Evolutionary conservation across 2,329 filamentous ascomycete genomes (phyloP).

Genomic region (Didymellaceae sp.): DNA sequence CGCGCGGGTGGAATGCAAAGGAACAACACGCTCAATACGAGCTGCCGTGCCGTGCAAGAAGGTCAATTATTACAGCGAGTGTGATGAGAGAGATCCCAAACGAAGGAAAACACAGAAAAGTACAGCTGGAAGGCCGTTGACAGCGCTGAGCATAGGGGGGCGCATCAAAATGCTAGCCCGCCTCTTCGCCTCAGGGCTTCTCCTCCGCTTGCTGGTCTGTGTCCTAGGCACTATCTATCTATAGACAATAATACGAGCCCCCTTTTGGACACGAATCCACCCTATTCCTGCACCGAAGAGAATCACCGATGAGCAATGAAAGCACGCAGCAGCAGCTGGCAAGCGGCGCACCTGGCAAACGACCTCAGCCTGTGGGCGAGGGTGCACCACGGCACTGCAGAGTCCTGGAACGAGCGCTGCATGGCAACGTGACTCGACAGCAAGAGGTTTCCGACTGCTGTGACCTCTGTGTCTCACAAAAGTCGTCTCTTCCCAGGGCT

Average conservation of each 20-base stretch:
- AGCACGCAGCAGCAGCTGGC: constrained; percentile 11
- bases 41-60: constrained; percentile 9
- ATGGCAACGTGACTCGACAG: constrained; percentile 13
- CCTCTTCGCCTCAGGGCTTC: constrained; percentile 17
- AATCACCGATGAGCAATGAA: constrained; percentile 8
- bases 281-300: constrained; percentile 15
- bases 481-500: constrained; percentile 6
- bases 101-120: constrained; percentile 35
- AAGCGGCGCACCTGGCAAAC: constrained; percentile 2
- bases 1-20: constrained; percentile 37
- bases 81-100: constrained; percentile 36
- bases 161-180: constrained; percentile 23
- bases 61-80: constrained; percentile 41
- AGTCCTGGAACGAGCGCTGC: constrained; percentile 4
- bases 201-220: constrained; percentile 23
- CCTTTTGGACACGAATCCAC: constrained; percentile 6
- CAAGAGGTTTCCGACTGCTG: background rate
- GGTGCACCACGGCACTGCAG: background rate
- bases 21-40: constrained; percentile 24
- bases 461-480: constrained; percentile 4
- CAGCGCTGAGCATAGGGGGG: constrained; percentile 26
- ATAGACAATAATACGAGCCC: constrained; percentile 6
- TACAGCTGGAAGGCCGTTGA: constrained; percentile 24
- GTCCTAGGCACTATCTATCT: constrained; percentile 25
- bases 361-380: constrained; percentile 3